Percentiles rank a stretch among this genome's conserved stretches.
phyloP scores from a whole-genome alignment of 1,284 basidiomycete genomes.

The Bjerkandera adusta region DNA sequence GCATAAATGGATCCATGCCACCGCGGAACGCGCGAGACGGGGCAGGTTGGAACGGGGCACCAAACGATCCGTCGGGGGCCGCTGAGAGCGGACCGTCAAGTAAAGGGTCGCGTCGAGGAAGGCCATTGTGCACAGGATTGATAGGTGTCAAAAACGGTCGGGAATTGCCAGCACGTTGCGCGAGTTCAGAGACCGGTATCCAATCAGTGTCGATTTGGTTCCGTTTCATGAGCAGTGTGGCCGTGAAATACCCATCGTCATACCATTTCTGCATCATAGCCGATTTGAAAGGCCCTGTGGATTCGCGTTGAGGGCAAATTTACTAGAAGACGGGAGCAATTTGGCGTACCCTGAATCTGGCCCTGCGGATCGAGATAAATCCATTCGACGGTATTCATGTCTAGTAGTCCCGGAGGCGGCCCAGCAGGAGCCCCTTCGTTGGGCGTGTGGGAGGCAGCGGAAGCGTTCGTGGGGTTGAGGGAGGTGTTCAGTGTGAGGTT shows the following conservation, averaged over 20 bases:
- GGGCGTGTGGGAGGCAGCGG: background rate
- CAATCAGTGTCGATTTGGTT: slow-evolving; percentile 64
- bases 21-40: slow-evolving; percentile 57
- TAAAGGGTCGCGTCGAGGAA: slow-evolving; percentile 45
- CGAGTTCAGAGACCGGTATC: slow-evolving; percentile 60
- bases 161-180: slow-evolving; percentile 46
- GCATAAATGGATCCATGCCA: slow-evolving; percentile 58
- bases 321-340: no score
- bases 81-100: slow-evolving; percentile 35
- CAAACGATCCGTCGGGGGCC: slow-evolving; percentile 37
- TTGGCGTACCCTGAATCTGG: slow-evolving; percentile 74
- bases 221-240: slow-evolving; percentile 83
- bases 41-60: slow-evolving; percentile 60
- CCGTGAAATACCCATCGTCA: slow-evolving; percentile 88
- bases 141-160: slow-evolving; percentile 65
- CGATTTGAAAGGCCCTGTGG: slow-evolving; percentile 84
- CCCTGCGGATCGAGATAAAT: slow-evolving; percentile 91
- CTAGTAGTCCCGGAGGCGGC: slow-evolving; percentile 43
- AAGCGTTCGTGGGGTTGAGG: no score
- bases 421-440: slow-evolving; percentile 10
- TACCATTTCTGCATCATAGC: slow-evolving; percentile 97
- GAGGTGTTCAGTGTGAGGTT: slow-evolving; percentile 13
- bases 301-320: slow-evolving; percentile 4
- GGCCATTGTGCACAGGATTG: slow-evolving; percentile 50
- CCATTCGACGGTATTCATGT: slow-evolving; percentile 81